Evolutionary conservation across 139 green algal species (phyloP).

Genomic region (Chlamydomonas sp.): DNA sequence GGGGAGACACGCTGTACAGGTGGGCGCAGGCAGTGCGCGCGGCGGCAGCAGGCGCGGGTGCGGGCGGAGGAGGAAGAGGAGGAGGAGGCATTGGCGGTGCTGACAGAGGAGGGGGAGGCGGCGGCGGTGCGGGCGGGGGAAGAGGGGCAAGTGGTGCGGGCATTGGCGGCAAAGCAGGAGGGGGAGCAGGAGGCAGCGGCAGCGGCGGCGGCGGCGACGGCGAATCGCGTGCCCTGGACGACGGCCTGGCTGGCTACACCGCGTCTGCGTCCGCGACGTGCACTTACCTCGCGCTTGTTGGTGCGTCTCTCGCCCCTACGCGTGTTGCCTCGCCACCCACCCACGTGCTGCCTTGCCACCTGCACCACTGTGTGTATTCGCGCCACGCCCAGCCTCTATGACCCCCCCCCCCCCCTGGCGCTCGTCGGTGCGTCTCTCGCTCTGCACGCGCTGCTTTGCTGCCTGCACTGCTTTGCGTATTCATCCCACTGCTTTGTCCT

Average conservation of each 20-base stretch:
- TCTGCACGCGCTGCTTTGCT: too few species aligned
- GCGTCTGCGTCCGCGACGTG: slow-evolving; percentile 32
- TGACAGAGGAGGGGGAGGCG: background rate
- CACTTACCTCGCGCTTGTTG: slow-evolving; percentile 25
- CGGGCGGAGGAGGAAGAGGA: slow-evolving; percentile 3
- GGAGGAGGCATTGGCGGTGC: background rate
- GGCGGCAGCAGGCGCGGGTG: background rate
- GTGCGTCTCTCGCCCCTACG: background rate
- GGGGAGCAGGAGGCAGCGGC: background rate
- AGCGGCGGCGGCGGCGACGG: slow-evolving; percentile 1
- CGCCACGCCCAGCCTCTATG: too few species aligned
- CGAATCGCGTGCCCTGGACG: background rate
- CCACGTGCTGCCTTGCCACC: too few species aligned
- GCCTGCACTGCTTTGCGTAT: too few species aligned
- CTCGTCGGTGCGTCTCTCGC: too few species aligned
- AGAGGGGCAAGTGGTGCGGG: background rate
- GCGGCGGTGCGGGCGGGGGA: background rate
- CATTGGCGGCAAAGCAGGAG: too few species aligned
- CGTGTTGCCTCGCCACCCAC: too few species aligned
- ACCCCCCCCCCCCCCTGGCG: too few species aligned
- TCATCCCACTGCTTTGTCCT: too few species aligned
- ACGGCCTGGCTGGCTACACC: slow-evolving; percentile 14
- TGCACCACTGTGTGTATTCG: too few species aligned
- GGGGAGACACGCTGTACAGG: slow-evolving; percentile 12
- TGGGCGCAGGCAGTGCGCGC: slow-evolving; percentile 11